Evolutionary conservation across 306 rosid genomes (phyloP), one percentile per base, ranked within the genome.

Genomic region (Quercus dentata): DNA sequence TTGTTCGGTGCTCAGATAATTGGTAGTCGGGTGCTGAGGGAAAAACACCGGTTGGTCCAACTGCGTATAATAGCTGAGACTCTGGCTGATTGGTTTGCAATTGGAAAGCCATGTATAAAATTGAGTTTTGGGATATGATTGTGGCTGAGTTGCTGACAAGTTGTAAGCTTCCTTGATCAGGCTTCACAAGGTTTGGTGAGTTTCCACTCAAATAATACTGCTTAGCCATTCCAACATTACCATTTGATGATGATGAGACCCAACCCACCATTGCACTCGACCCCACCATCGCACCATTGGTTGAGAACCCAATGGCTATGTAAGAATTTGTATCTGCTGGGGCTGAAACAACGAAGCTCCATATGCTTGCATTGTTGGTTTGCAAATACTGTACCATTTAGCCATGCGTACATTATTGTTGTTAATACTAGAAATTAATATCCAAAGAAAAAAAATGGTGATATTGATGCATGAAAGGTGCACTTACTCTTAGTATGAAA

Each of bases 221-320:
- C 28, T 82, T 90, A 61, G 88, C 74, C 21, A 73, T 54, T 54
- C 89, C 89, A 57, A 52, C 70, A 41, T 0, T 41, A 13, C 82
- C 85, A 76, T 3, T 69, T 20, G 94, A 68, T 49, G 85, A 71
- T 20, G 94, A 68, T 49, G 85, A 71, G 1, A 89, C 56, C 97
- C 97, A 92, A 9, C 97, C 97, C 63, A 92, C 96, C 41, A 92
- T 69, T 69, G 97, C 96, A 84, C 96, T 92, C 41, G 97, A 84
- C 5, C 95, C 94, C 15, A 86, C 86, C 97, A 92, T 92, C 21
- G 28, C 78, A 20, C 97, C 97, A 62, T 68, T 79, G 19, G 83
- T 84, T 44, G 97, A 90, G 86, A 92, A 92, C 7, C 96, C 97
- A 21, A 92, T 89, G 59, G 92, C 89, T 67, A 90, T 83, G 73